phyloP scores from a whole-genome alignment of 345 rosid genomes.

The Leavenworthia alabamica region DNA sequence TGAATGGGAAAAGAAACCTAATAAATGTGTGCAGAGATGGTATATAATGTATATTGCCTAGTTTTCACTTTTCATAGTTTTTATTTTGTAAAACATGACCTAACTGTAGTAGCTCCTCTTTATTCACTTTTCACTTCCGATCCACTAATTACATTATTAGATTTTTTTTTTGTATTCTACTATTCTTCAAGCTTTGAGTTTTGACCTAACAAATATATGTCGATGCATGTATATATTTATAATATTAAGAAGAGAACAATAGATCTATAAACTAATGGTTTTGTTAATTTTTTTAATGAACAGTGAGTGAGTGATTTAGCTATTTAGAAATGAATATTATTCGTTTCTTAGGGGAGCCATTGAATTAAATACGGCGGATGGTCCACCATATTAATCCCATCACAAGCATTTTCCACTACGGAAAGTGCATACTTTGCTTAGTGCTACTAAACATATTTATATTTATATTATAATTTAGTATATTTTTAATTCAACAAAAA shows the following conservation, averaged over 20 bases:
- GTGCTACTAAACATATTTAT: conserved; percentile 4
- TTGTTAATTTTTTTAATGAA: neutral
- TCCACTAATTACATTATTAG: too few species aligned
- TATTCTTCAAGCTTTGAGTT: neutral
- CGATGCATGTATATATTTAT: neutral
- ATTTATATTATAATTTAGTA: neutral
- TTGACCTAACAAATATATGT: conserved; percentile 23
- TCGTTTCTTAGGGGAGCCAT: conserved; percentile 21
- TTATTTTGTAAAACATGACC: neutral
- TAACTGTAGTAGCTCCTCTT: neutral
- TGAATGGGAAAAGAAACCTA: conserved; percentile 7
- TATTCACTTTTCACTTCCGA: conserved; percentile 8
- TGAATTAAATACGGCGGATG: conserved; percentile 17
- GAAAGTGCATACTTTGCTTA: conserved; percentile 27
- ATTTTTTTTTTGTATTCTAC: neutral
- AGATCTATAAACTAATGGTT: neutral
- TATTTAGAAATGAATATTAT: conserved; percentile 9
- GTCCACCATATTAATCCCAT: conserved; percentile 21
- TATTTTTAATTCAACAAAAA: neutral
- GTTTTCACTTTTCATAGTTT: conserved; percentile 11
- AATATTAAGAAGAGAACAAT: neutral
- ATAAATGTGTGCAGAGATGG: conserved; percentile 9
- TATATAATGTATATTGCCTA: neutral
- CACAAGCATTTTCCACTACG: conserved; percentile 27
- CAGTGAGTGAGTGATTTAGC: neutral